A percentile compares a stretch with the other conserved stretches of the same genome.
phyloP scores from a whole-genome alignment of 2,329 filamentous ascomycete species.

The Phoma sp. region DNA sequence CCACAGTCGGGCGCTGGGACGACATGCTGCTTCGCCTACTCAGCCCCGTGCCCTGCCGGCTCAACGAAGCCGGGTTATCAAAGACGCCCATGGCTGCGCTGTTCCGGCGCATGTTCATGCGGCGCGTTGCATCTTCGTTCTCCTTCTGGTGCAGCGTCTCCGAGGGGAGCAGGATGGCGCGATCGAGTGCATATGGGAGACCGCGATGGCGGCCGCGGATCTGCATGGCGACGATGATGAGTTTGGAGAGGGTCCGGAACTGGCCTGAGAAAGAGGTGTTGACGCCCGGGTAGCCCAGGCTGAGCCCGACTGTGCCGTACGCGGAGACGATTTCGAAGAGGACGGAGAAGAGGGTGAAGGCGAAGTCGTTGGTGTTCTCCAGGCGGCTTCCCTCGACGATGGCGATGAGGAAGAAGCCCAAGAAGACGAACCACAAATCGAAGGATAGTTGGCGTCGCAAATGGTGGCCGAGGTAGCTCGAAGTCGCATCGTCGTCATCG shows the following conservation, averaged over 20 bases:
- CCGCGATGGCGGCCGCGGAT: constrained; percentile 69
- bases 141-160: constrained; percentile 69
- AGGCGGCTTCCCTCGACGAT: constrained; percentile 83
- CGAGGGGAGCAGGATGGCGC: constrained; percentile 71
- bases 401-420: constrained; percentile 89
- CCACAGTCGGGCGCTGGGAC: constrained; percentile 11
- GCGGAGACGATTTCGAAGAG: constrained; percentile 52
- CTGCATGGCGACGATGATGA: constrained; percentile 71
- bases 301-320: constrained; percentile 86
- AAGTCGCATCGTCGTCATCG: constrained; percentile 60
- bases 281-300: constrained; percentile 76
- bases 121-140: constrained; percentile 56
- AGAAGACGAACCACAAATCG: constrained; percentile 95
- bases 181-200: constrained; percentile 70
- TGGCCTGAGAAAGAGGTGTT: constrained; percentile 84
- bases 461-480: constrained; percentile 89
- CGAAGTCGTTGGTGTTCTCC: constrained; percentile 62
- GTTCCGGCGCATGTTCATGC: constrained; percentile 35
- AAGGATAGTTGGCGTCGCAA: constrained; percentile 92
- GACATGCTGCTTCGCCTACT: constrained; percentile 24
- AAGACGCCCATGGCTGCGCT: constrained; percentile 28
- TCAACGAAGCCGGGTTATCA: constrained; percentile 15
- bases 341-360: constrained; percentile 57
- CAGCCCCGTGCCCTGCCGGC: constrained; percentile 27
- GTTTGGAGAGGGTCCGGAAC: constrained; percentile 73